These are phyloP conservation scores for Silene conica DNA, from an alignment of 148 eudicot species.

Conservation along the genomic window DNA sequence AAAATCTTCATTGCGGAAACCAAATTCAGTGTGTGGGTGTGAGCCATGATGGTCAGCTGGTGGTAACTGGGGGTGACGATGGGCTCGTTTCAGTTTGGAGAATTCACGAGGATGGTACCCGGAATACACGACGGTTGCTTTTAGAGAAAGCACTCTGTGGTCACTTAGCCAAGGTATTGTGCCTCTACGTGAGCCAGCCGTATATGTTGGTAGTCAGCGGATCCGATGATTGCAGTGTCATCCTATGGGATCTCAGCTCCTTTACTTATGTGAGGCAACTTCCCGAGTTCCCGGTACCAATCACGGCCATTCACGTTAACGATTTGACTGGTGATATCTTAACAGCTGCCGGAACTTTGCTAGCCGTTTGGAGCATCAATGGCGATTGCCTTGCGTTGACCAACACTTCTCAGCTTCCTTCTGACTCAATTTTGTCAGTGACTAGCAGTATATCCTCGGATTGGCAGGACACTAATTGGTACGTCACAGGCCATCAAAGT, in stretches of 20 bases:
- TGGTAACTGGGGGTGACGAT: conserved; percentile 86
- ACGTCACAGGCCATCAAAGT: conserved; percentile 89
- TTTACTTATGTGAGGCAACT: conserved; percentile 74
- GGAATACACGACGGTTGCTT: conserved; percentile 42
- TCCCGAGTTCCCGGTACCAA: conserved; percentile 84
- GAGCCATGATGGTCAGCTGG: conserved; percentile 77
- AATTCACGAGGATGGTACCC: conserved; percentile 58
- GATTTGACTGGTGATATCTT: conserved; percentile 78
- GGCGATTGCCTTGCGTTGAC: conserved; percentile 85
- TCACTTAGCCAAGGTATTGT: conserved; percentile 67
- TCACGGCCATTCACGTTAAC: conserved; percentile 79
- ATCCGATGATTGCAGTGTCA: conserved; percentile 85
- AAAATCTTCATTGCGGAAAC: conserved; percentile 81
- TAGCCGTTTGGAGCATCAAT: conserved; percentile 88
- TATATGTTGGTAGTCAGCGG: conserved; percentile 93
- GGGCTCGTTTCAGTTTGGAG: conserved; percentile 87
- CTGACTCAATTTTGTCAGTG: conserved; percentile 74
- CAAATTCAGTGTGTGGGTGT: conserved; percentile 85
- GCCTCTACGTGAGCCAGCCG: conserved; percentile 85
- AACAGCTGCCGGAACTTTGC: conserved; percentile 85
- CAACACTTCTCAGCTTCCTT: conserved; percentile 90
- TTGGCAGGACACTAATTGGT: conserved; percentile 88
- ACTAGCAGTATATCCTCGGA: conserved; percentile 71
- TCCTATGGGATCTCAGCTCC: conserved; percentile 92
- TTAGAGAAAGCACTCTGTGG: conserved; percentile 76